Evolutionary conservation across 208 protist species (phyloP).

Genomic region (Trypanosoma avium): DNA sequence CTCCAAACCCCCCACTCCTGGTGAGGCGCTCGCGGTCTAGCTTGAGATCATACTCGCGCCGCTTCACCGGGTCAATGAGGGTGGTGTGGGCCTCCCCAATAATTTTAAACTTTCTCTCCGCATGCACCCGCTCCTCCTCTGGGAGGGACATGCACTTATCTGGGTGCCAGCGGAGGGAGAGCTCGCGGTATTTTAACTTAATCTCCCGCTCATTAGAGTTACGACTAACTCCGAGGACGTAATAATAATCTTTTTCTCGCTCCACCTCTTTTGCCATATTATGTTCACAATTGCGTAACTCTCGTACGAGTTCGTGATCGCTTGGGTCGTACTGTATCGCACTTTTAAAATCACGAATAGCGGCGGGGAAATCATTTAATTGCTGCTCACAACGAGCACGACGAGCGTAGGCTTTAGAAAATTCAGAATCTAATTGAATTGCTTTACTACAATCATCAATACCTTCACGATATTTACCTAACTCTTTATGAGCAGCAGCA

Average conservation of each 20-base stretch:
- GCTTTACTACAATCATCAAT: slow-evolving; percentile 90
- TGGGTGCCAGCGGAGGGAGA: slow-evolving; percentile 89
- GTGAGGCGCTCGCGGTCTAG: slow-evolving; percentile 51
- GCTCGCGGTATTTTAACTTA: slow-evolving; percentile 85
- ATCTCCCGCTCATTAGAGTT: slow-evolving; percentile 76
- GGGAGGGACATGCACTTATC: slow-evolving; percentile 84
- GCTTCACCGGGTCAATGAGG: slow-evolving; percentile 68
- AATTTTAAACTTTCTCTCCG: slow-evolving; percentile 90
- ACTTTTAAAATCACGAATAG: slow-evolving; percentile 85
- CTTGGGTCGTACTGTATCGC: slow-evolving; percentile 69
- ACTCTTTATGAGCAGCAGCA: slow-evolving; percentile 87
- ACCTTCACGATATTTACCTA: slow-evolving; percentile 81
- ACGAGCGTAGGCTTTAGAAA: slow-evolving; percentile 90
- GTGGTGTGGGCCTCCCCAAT: slow-evolving; percentile 86
- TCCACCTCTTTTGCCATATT: slow-evolving; percentile 74
- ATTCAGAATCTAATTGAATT: slow-evolving; percentile 75
- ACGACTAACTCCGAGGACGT: slow-evolving; percentile 72
- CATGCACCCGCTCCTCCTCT: slow-evolving; percentile 61
- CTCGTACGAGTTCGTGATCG: slow-evolving; percentile 67
- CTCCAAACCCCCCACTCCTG: slow-evolving; percentile 37
- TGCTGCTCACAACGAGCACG: slow-evolving; percentile 83
- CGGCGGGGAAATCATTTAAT: slow-evolving; percentile 76
- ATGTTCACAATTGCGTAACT: slow-evolving; percentile 70
- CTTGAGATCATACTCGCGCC: slow-evolving; percentile 86
- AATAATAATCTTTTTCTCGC: slow-evolving; percentile 89